Conservation (phyloP, 495 filamentous ascomycete genomes). For the Penicillium fimorum region DNA sequence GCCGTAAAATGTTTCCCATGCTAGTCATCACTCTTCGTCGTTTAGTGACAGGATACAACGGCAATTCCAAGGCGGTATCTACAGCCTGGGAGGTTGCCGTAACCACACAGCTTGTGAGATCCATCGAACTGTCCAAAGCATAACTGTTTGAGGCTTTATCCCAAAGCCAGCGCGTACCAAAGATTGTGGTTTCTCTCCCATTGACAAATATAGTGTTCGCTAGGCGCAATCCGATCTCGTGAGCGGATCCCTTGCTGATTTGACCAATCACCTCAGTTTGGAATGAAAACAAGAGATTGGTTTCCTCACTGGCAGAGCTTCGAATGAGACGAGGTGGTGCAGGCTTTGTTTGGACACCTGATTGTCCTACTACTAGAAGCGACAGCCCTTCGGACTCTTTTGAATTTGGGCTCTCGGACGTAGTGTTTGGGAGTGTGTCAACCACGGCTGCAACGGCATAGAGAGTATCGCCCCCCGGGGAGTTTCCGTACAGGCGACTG, state of each 20-base stretch:
- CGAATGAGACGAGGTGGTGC: slow-evolving; percentile 33
- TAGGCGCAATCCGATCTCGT: slow-evolving; percentile 56
- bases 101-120: slow-evolving; percentile 35
- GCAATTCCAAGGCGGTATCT: slow-evolving; percentile 39
- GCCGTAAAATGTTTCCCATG: slow-evolving; percentile 81
- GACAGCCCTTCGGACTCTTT: slow-evolving; percentile 38
- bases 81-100: slow-evolving; percentile 17
- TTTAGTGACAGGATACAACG: slow-evolving; percentile 63
- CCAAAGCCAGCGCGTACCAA: slow-evolving; percentile 54
- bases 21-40: slow-evolving; percentile 62
- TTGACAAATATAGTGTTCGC: slow-evolving; percentile 78
- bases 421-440: slow-evolving; percentile 34
- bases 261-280: slow-evolving; percentile 4
- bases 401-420: slow-evolving; percentile 3
- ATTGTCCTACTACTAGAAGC: slow-evolving; percentile 27
- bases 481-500: slow-evolving; percentile 22
- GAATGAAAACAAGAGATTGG: slow-evolving; percentile 35
- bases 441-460: slow-evolving; percentile 39
- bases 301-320: slow-evolving; percentile 31
- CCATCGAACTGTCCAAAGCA: slow-evolving; percentile 23
- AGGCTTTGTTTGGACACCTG: slow-evolving; percentile 34
- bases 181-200: slow-evolving; percentile 61
- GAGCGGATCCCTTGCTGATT: slow-evolving; percentile 2
- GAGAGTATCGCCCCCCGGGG: slow-evolving; percentile 12
- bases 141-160: slow-evolving; percentile 23